These are phyloP conservation scores for Cercospora sesami DNA, from an alignment of 2,329 filamentous ascomycete species.

Conservation along the genomic window DNA sequence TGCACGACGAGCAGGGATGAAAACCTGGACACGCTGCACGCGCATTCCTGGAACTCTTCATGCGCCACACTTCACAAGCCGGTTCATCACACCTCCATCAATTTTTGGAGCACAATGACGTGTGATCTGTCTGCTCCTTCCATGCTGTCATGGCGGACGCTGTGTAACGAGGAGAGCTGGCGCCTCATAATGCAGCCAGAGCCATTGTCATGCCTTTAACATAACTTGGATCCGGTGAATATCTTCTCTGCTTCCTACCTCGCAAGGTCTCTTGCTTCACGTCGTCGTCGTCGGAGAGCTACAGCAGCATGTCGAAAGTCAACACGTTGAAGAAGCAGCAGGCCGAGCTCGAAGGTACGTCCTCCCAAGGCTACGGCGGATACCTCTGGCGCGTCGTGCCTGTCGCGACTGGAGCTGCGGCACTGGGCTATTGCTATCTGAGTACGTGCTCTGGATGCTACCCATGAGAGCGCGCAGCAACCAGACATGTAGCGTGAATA, in stretches of 20 bases:
- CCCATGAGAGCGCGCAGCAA: neutral
- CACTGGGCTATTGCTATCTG: conserved; percentile 17
- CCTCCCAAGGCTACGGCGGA: neutral
- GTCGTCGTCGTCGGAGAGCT: neutral
- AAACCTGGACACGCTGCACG: conserved; percentile 15
- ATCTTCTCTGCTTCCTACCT: neutral
- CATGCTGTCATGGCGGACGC: conserved; percentile 12
- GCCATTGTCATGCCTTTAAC: neutral
- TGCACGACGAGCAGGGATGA: conserved; percentile 12
- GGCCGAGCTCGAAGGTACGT: conserved; percentile 44
- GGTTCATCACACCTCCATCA: conserved; percentile 12
- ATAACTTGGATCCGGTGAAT: conserved; percentile 7
- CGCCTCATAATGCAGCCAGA: conserved; percentile 5
- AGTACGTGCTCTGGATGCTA: conserved; percentile 12
- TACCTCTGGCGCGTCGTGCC: conserved; percentile 10
- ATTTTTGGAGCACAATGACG: conserved; percentile 20
- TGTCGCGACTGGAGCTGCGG: conserved; percentile 14
- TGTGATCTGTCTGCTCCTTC: neutral
- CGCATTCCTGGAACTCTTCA: conserved; percentile 4
- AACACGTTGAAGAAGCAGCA: conserved; percentile 47
- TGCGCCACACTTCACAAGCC: conserved; percentile 17
- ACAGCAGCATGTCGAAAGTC: conserved; percentile 27
- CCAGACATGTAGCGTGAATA: neutral
- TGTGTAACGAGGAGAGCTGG: conserved; percentile 19
- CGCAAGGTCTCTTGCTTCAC: neutral